A percentile compares a stretch with the other conserved stretches of the same genome.
phyloP scores from a whole-genome alignment of 352 stramenopile genomes.

The Elongisporangium undulatum region DNA sequence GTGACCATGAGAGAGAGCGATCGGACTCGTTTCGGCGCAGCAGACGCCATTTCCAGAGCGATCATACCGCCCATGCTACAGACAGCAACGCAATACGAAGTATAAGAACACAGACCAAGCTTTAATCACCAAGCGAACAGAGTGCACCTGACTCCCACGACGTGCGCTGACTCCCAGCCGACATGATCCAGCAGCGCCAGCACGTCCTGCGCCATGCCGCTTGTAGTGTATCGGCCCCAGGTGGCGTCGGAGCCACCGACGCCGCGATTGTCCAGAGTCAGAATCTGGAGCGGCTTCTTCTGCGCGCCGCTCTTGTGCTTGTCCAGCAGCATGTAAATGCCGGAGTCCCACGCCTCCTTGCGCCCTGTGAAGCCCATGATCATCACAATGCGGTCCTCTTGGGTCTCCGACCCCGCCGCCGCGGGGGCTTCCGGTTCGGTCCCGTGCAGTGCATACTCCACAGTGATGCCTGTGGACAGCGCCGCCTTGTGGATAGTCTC shows the following conservation, averaged over 20 bases:
- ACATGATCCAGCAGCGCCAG: conserved; percentile 50
- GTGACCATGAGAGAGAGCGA: conserved; percentile 34
- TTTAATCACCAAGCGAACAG: too few relatives aligned
- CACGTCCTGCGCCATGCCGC: conserved; percentile 51
- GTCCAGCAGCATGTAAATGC: conserved; percentile 25
- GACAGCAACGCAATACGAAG: conserved; percentile 3
- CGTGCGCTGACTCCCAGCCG: conserved; percentile 41
- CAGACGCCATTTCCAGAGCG: conserved; percentile 25
- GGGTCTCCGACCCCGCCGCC: not conserved
- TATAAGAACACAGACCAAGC: not conserved
- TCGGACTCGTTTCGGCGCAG: conserved; percentile 18
- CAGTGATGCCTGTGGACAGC: conserved; percentile 33
- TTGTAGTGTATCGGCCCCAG: conserved; percentile 53
- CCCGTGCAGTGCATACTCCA: conserved; percentile 43
- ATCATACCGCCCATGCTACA: conserved; percentile 52
- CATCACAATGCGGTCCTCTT: conserved; percentile 28
- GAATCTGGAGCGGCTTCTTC: conserved; percentile 28
- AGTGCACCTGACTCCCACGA: conserved; percentile 23
- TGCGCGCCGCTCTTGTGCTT: conserved; percentile 13
- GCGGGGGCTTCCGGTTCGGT: conserved; percentile 2
- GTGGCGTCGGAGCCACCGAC: conserved; percentile 41
- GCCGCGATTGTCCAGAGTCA: conserved; percentile 62
- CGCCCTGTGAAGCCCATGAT: conserved; percentile 37
- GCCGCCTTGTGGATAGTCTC: conserved; percentile 23
- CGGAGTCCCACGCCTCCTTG: conserved; percentile 38